Conservation (phyloP, 2,329 filamentous ascomycete genomes). For the Hypomyces perniciosus region DNA sequence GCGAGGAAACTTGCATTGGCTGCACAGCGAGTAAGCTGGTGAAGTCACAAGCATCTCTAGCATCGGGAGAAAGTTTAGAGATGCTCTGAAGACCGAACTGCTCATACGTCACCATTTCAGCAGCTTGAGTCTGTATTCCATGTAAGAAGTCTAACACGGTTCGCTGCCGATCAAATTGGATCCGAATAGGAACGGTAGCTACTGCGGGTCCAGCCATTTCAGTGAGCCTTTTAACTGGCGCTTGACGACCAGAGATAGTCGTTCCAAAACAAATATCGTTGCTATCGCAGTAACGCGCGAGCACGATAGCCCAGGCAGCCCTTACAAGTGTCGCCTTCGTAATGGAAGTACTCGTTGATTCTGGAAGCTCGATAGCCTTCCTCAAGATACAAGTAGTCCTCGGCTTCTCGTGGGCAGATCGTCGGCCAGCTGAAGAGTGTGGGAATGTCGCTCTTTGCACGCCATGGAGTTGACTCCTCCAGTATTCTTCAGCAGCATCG, state of each 20-base stretch:
- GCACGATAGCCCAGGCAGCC: slow-evolving; percentile 8
- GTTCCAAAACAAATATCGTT: slow-evolving; percentile 10
- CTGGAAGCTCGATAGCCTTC: neutral
- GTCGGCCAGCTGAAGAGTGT: neutral
- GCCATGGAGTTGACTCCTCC: neutral
- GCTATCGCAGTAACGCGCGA: slow-evolving; percentile 4
- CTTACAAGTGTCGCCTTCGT: slow-evolving; percentile 7
- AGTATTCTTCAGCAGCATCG: slow-evolving; percentile 2
- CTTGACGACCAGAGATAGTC: slow-evolving; percentile 8
- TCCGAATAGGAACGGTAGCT: slow-evolving; percentile 5
- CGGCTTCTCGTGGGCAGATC: slow-evolving; percentile 12
- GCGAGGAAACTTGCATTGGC: neutral
- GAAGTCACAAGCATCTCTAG: slow-evolving; percentile 10
- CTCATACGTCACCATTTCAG: slow-evolving; percentile 5
- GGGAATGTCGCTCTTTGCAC: slow-evolving; percentile 1
- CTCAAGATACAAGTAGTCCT: slow-evolving; percentile 15
- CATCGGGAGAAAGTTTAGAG: slow-evolving; percentile 6
- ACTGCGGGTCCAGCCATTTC: slow-evolving; percentile 1
- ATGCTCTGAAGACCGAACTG: slow-evolving; percentile 6
- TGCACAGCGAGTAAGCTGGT: slow-evolving; percentile 11
- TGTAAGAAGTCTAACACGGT: neutral
- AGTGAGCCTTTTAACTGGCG: neutral
- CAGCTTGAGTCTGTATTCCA: slow-evolving; percentile 2
- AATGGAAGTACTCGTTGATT: neutral
- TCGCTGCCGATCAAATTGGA: neutral